Percentiles rank a stretch among this genome's conserved stretches.
Evolutionary conservation across 2,329 filamentous ascomycete genomes (phyloP).

Genomic region (Zarea fungicola): DNA sequence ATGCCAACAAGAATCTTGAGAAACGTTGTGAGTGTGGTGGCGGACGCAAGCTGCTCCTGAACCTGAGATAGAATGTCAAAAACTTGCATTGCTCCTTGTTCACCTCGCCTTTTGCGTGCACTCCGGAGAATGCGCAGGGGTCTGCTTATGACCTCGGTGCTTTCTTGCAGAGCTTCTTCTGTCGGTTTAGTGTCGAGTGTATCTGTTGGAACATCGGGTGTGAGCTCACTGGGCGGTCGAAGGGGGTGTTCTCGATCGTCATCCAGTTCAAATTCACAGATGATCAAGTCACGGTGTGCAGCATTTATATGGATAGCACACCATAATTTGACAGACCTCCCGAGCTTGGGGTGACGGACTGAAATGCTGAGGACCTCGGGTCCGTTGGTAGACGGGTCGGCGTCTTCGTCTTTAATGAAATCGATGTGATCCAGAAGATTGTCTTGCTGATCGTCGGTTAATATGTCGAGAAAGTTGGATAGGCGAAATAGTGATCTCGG

Average conservation of each 20-base stretch:
- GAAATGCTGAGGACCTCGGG: slow-evolving; percentile 82
- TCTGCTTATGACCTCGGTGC: slow-evolving; percentile 69
- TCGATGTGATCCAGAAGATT: slow-evolving; percentile 82
- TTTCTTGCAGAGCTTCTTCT: slow-evolving; percentile 66
- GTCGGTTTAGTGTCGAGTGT: slow-evolving; percentile 70
- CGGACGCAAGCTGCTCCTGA: slow-evolving; percentile 75
- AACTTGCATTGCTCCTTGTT: slow-evolving; percentile 81
- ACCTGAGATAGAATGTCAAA: slow-evolving; percentile 92
- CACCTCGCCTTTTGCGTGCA: slow-evolving; percentile 68
- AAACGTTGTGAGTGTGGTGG: slow-evolving; percentile 64
- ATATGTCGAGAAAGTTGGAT: slow-evolving; percentile 73
- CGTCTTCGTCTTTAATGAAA: slow-evolving; percentile 78
- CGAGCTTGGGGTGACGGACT: slow-evolving; percentile 51
- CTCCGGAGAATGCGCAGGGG: slow-evolving; percentile 72
- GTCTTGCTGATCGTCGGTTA: slow-evolving; percentile 78
- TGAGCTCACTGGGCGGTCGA: slow-evolving; percentile 54
- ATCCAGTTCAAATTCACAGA: slow-evolving; percentile 86
- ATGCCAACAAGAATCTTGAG: slow-evolving; percentile 79
- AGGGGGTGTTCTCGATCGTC: slow-evolving; percentile 67
- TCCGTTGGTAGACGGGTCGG: slow-evolving; percentile 68
- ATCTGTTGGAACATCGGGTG: slow-evolving; percentile 62
- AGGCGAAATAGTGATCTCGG: slow-evolving; percentile 71
- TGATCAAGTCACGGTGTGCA: slow-evolving; percentile 62
- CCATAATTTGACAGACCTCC: slow-evolving; percentile 67
- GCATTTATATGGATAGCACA: slow-evolving; percentile 77